phyloP scores from a whole-genome alignment of 2,329 filamentous ascomycete genomes.

The Basipetospora sp. region DNA sequence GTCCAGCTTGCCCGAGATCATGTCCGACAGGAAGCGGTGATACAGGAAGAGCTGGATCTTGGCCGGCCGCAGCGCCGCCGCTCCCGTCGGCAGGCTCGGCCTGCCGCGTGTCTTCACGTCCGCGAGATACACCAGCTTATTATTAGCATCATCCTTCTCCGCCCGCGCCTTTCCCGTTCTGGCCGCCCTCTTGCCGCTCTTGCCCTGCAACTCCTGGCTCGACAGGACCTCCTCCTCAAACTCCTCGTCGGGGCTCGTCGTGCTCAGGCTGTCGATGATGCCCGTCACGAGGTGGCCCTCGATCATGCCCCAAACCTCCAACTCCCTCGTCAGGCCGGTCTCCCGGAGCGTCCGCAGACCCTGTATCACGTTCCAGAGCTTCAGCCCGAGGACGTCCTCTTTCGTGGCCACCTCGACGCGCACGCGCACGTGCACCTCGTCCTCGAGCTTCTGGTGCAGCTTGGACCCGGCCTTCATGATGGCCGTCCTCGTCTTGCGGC shows the following conservation, averaged over 20 bases:
- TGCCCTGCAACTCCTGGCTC: constrained; percentile 12
- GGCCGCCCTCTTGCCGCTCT: not conserved
- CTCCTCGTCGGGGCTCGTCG: constrained; percentile 57
- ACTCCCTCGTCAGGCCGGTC: constrained; percentile 56
- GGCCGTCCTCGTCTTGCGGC: constrained; percentile 57
- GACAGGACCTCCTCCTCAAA: constrained; percentile 44
- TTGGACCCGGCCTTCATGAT: constrained; percentile 74
- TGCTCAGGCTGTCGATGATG: constrained; percentile 74
- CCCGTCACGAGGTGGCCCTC: constrained; percentile 76
- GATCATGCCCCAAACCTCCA: constrained; percentile 74
- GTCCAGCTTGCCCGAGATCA: constrained; percentile 57
- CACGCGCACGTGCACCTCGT: constrained; percentile 68
- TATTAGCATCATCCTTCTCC: not conserved
- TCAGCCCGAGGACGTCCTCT: constrained; percentile 70
- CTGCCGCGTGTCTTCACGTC: constrained; percentile 76
- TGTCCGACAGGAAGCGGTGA: constrained; percentile 63
- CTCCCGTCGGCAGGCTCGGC: constrained; percentile 46
- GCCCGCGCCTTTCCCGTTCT: too few relatives aligned
- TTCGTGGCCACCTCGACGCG: constrained; percentile 55
- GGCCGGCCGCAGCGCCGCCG: constrained; percentile 58
- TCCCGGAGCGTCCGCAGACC: constrained; percentile 61
- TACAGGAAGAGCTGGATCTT: constrained; percentile 84
- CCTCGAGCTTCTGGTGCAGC: constrained; percentile 71
- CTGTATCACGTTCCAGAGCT: constrained; percentile 83
- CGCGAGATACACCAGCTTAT: constrained; percentile 48